Evolutionary conservation across 2,329 filamentous ascomycete species (phyloP).

Genomic region (Purpureocillium lavendulum): DNA sequence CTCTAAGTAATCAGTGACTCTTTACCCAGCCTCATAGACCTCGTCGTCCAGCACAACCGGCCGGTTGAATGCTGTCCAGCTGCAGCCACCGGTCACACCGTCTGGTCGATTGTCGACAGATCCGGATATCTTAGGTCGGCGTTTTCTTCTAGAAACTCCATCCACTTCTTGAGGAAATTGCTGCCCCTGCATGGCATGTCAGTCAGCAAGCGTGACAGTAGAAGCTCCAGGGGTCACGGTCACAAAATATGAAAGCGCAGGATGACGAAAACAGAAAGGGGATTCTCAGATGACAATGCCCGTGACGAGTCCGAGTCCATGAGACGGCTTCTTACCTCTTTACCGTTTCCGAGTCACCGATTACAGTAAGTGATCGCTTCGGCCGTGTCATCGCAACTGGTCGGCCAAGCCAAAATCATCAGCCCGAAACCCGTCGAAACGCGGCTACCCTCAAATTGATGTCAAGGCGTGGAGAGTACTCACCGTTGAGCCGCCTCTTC

Average conservation of each 20-base stretch:
- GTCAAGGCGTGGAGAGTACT: constrained; percentile 17
- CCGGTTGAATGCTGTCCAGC: neutral
- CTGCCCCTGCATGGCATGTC: constrained; percentile 53
- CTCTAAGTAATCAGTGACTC: no score
- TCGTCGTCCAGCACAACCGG: neutral
- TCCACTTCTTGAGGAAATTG: constrained; percentile 81
- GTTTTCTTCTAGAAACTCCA: constrained; percentile 81
- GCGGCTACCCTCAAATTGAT: neutral
- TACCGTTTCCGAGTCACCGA: constrained; percentile 92
- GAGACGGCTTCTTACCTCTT: constrained; percentile 61
- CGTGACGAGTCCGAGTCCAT: no score
- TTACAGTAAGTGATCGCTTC: constrained; percentile 79
- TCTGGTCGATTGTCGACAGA: constrained; percentile 29
- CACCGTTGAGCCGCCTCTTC: constrained; percentile 86
- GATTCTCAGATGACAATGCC: neutral
- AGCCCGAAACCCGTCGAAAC: neutral
- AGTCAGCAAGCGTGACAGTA: no score
- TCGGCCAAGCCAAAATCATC: constrained; percentile 15
- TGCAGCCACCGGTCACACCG: constrained; percentile 2
- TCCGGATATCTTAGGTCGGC: constrained; percentile 87
- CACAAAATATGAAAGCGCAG: neutral
- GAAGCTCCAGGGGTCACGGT: no score
- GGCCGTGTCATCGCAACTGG: constrained; percentile 98
- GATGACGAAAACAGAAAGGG: neutral
- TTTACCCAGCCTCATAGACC: no score